These are phyloP conservation scores for Pythium aquatile DNA, from an alignment of 352 stramenopile species.

Conservation along the genomic window DNA sequence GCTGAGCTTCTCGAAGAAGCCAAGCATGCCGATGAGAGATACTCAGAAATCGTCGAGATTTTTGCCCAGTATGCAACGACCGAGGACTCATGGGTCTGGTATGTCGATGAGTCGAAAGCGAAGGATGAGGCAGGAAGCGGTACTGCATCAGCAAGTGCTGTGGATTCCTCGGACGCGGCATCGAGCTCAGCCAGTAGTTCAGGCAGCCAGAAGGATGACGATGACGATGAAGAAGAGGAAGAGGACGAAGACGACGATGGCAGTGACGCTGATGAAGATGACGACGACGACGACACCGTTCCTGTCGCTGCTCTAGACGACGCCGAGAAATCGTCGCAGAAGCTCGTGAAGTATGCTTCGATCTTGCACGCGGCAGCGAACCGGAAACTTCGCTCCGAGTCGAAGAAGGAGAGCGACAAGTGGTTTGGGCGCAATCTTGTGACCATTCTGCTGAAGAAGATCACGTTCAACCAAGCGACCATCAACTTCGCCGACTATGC, in stretches of 20 bases:
- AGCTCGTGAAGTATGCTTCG: slow-evolving; percentile 43
- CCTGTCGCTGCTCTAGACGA: not conserved
- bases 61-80: slow-evolving; percentile 46
- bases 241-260: slow-evolving; percentile 14
- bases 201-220: slow-evolving; percentile 13
- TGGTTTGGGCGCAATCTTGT: slow-evolving; percentile 64
- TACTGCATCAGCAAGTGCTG: not conserved
- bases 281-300: not conserved
- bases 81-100: slow-evolving; percentile 37
- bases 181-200: slow-evolving; percentile 3
- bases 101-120: slow-evolving; percentile 29
- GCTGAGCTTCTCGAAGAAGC: slow-evolving; percentile 40
- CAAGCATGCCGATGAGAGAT: slow-evolving; percentile 36
- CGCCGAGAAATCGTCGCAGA: slow-evolving; percentile 1
- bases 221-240: slow-evolving; percentile 12
- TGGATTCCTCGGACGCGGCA: not conserved
- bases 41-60: slow-evolving; percentile 47
- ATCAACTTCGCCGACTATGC: slow-evolving; percentile 49
- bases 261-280: not conserved
- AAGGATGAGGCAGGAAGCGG: not conserved
- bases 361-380: slow-evolving; percentile 53
- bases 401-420: slow-evolving; percentile 28
- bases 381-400: slow-evolving; percentile 37
- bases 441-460: slow-evolving; percentile 41
- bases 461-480: slow-evolving; percentile 34